Evolutionary conservation across 495 filamentous ascomycete species (phyloP), one percentile per base, ranked within the genome.

Genomic region (Penicillium lagena): DNA sequence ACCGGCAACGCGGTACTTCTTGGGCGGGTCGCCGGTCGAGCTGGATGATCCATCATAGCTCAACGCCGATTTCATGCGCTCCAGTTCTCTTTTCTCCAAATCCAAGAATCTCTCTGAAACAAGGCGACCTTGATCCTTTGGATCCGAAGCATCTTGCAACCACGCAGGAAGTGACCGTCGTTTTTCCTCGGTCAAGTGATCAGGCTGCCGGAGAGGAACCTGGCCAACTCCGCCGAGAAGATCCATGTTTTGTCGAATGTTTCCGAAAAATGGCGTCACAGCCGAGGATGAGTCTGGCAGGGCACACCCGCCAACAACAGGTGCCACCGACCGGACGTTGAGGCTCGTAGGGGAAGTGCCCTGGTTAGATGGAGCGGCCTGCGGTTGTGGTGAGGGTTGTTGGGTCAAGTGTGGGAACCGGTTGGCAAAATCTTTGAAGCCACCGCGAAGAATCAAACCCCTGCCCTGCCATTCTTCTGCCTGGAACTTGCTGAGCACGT

Each of bases 221-320:
- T 95, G 90, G 1, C 93, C 93, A 35, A 98, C 93, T 17, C 93
- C 93, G 42, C 86, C 90, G 37, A 95, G 81, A 34, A 98, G 66
- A 58, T 98, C 93, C 81, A 95, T 93, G 49, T 98, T 95, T 63
- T 97, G 93, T 27, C 94, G 79, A 52, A 98, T 97, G 49, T 96
- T 96, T 44, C 80, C 79, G 66, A 97, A 98, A 64, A 98, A 97
- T 0, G 94, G 90, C 54, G 94, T 96, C 11, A 79, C 74, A 2
- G 80, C 76, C 44, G 74, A 72, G 43, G 83, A 74, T 14, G 76
- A 73, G 15, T 74, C 71, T 11, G 93, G 93, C 59, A 98, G 76
- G 44, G 81, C 74, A 55, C 94, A 96, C 1, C 93, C 94, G 37
- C 91, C 90, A 46, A 85, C 83, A 10, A 95, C 83, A 12, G 87